Evolutionary conservation across 2,329 filamentous ascomycete species (phyloP), one percentile per base, ranked within the genome.

Genomic region (Ophiostoma pallidulum): DNA sequence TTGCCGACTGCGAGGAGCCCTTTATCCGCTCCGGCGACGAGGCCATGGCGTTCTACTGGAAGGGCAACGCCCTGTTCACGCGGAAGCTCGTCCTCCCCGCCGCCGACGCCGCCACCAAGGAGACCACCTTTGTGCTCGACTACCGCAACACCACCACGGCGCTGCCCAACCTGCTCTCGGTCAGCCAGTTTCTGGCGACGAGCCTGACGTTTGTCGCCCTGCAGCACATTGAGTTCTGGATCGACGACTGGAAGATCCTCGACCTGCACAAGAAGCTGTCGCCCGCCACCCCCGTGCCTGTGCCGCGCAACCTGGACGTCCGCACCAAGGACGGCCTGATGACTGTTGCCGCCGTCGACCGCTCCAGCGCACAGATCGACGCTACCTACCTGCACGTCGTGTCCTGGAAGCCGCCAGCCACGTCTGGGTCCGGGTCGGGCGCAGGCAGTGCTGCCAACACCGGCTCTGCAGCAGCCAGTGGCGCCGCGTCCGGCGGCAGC

Each of bases 41-140:
- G 65, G 90, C 89, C 32, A 96, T 98, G 87, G 91, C 91, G 0
- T 98, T 98, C 61, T 98, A 96, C 69, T 98, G 92, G 94, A 97
- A 96, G 64, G 90, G 86, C n/a, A 97, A 97, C 63, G 87, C 88
- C 5, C 75, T 98, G 2, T 97, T 95, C 63, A 98, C 94, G 20
- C 84, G 90, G 58, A 86, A 88, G 56, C 74, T 92, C 19, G 80
- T 82, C 55, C 68, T 96, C 8, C 80, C 84, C 2, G 72, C 84
- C 2, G 72, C 51, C 13, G 49, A 78, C 39, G 28, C 33, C 4
- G 33, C 33, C 16, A 24, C 40, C 47, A 71, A 71, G 28, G 78
- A 91, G 57, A 98, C 94, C 2, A 85, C 84, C n/a, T 98, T 98
- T 61, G 82, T 96, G 40, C 74, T 98, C 40, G 90, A 97, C 61